Conservation (phyloP, 768 basidiomycete genomes). For the Agrocybe praecox region DNA sequence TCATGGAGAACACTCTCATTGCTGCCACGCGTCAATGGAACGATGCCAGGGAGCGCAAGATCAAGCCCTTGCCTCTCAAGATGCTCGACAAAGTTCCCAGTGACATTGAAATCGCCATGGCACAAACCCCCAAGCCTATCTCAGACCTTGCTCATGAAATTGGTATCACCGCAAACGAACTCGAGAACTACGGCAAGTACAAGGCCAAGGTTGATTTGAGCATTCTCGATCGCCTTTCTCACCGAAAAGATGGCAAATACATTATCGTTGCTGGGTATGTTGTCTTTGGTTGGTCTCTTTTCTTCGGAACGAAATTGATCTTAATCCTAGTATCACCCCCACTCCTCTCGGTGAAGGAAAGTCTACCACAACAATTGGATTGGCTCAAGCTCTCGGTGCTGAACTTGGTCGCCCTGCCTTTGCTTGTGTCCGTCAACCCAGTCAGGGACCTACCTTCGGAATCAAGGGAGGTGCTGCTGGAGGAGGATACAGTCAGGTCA, state of each 20-base stretch:
- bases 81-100: conserved; percentile 88
- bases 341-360: conserved; percentile 98
- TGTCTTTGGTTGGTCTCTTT: not conserved
- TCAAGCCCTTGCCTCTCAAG: conserved; percentile 80
- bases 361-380: conserved; percentile 96
- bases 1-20: conserved; percentile 92
- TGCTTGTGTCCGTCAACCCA: conserved; percentile 96
- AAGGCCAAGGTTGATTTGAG: conserved; percentile 97
- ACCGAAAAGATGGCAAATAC: conserved; percentile 93
- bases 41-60: conserved; percentile 60
- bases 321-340: conserved; percentile 75
- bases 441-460: conserved; percentile 98
- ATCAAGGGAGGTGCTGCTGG: conserved; percentile 99
- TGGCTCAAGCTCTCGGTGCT: conserved; percentile 95
- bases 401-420: conserved; percentile 92
- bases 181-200: conserved; percentile 94
- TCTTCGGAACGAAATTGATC: not conserved
- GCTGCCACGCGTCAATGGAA: conserved; percentile 86
- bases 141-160: conserved; percentile 85
- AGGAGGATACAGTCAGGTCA: conserved; percentile 97
- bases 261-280: conserved; percentile 90
- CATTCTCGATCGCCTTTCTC: conserved; percentile 80
- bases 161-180: conserved; percentile 81
- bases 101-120: conserved; percentile 95
- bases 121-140: conserved; percentile 91